Base-by-base conservation (phyloP, 2,329 filamentous ascomycete genomes). In the Dothistroma septosporum region DNA sequence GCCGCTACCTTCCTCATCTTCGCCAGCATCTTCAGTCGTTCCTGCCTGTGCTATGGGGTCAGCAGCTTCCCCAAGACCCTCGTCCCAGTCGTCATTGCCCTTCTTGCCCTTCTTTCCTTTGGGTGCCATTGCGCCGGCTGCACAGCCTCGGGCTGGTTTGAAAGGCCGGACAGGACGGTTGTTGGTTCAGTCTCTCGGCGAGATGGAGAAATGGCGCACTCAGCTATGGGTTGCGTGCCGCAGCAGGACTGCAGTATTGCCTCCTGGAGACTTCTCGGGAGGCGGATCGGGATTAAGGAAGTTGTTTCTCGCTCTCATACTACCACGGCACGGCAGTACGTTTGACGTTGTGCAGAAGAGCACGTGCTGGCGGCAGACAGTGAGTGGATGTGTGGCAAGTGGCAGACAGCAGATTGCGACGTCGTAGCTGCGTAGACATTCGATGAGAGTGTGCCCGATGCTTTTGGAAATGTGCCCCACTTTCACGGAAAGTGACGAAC, bases 91-190 rank as follows among this genome's bases (percentile, higher is more conserved):
- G 73, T 96, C 91, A 74, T 53, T 59, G 46, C 90, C 85, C 76
- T 86, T 87, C 83, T 93, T 95, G 78, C 87, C 89, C 75, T 88
- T 89, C 85, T 96, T 97, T 84, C 94, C 95, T 82, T 97, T 97
- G 64, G 92, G 92, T 73, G 92, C 80, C 93, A 97, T 97, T 32
- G 59, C 37, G 31, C 24, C 24, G 35, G 14, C 14, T 19, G 14
- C 41, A 44, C 14, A 44, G 41, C 41, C n/a, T 19, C 16, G 8
- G 16, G 41, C 41, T 48, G 31, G n/a, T 33, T 35, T 47, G 52
- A 32, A 21, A 47, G 57, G 24, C n/a, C 31, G 14, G 28, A 35
- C 4, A 53, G 14, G 24, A n/a, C 11, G n/a, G 4, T 32, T 6
- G 31, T 5, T 53, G 50, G 28, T 50, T 11, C 16, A 12, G 47